Base-by-base conservation (phyloP, 768 basidiomycete genomes). In the Tricholoma sp. region DNA sequence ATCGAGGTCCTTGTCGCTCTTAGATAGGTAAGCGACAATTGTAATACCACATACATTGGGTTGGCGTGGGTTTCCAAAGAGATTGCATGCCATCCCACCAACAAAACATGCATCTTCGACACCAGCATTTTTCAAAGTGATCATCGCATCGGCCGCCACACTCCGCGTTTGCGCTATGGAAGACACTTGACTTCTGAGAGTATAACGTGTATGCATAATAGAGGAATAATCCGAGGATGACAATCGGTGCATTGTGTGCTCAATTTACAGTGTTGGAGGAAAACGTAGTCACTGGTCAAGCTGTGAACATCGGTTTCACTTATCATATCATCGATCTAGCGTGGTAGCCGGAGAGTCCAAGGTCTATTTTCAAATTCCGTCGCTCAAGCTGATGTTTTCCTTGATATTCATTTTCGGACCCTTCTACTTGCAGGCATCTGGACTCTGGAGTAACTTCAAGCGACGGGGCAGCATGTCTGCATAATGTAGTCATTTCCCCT, bases 1-100 rank as follows among this genome's bases (percentile, higher is more conserved):
- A 51, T 76, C 75, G 12, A 75, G 56, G 49, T 75, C 75, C 76
- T 76, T 12, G 12, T 34, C 45, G 29, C 11, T 18, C 10, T 12
- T 11, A 19, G 16, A 11, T 27, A 37, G 22, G 9, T n/a, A 24
- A 12, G 18, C 27, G 31, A 45, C 8, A n/a, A 27, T 27, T n/a
- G 5, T 5, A 27, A 3, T 27, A 27, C 2, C 5, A 27, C 24
- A 27, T 29, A 59, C 58, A n/a, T 59, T 55, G 7, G 58, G 58
- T 21, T 55, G 24, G 5, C 58, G 34, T 19, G 45, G 24, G 27
- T 49, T 50, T 7, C 58, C 58, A 50, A 55, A 51, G 14, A 59
- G 41, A 32, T 51, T 41, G 19, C 58, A 59, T 22, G 53, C 58
- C 46, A 55, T 55, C 14, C 58, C 58, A 14, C 58, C 58, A 19